Conservation (phyloP, 768 basidiomycete genomes). For the Trametes meyenii region DNA sequence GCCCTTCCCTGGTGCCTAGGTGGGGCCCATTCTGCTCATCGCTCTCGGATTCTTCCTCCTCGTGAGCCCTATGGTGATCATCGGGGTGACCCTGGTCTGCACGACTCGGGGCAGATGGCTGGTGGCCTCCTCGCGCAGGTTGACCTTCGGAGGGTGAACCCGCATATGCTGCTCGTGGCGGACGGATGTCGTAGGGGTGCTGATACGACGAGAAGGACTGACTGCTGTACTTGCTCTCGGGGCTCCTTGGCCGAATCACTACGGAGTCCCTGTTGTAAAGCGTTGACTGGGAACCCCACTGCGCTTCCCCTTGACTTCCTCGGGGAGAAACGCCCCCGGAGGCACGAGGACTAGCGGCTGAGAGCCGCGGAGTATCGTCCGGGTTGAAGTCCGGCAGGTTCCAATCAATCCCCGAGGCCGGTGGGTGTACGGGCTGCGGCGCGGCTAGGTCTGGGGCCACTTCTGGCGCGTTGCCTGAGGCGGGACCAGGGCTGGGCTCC, state of each 20-base stretch:
- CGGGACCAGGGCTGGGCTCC: neutral
- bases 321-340: slow-evolving; percentile 20
- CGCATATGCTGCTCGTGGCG: slow-evolving; percentile 49
- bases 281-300: slow-evolving; percentile 41
- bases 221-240: slow-evolving; percentile 34
- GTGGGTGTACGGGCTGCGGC: neutral
- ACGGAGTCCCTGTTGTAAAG: slow-evolving; percentile 30
- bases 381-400: slow-evolving; percentile 13
- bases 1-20: slow-evolving; percentile 24
- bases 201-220: slow-evolving; percentile 58
- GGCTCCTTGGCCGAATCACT: slow-evolving; percentile 22
- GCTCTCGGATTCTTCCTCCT: slow-evolving; percentile 39
- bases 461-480: neutral
- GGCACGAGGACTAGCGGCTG: too few relatives aligned
- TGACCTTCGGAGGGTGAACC: slow-evolving; percentile 40
- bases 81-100: too few relatives aligned
- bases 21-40: slow-evolving; percentile 23
- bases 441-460: slow-evolving; percentile 4
- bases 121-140: slow-evolving; percentile 44
- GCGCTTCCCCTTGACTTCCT: slow-evolving; percentile 1
- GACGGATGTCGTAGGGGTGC: slow-evolving; percentile 63
- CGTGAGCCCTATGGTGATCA: slow-evolving; percentile 23
- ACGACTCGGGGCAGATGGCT: neutral
- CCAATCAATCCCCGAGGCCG: neutral
- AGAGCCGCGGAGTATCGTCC: neutral